Evolutionary conservation across 208 protist genomes (phyloP).

Genomic region (Trypanosoma congolense): DNA sequence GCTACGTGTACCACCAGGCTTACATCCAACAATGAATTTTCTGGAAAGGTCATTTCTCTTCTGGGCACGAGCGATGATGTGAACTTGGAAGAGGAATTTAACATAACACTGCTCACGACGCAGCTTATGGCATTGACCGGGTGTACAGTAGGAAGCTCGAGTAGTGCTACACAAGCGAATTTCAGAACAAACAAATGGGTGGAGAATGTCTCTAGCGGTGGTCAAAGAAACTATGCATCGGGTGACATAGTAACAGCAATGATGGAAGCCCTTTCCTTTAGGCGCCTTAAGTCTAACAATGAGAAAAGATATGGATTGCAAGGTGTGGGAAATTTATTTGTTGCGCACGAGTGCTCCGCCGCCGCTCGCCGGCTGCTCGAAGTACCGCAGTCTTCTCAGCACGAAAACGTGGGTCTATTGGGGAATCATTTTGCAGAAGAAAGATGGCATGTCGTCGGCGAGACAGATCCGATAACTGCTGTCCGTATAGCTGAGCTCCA

Average conservation of each 20-base stretch:
- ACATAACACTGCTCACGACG: neutral
- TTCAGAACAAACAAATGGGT: neutral
- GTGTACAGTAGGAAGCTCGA: neutral
- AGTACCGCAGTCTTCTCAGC: neutral
- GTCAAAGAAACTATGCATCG: neutral
- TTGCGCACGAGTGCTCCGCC: neutral
- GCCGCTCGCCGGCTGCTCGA: neutral
- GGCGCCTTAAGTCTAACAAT: neutral
- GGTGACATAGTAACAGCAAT: neutral
- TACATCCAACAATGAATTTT: neutral
- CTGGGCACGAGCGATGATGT: neutral
- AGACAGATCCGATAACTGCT: slow-evolving; percentile 10
- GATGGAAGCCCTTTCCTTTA: slow-evolving; percentile 14
- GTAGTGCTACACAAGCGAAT: neutral
- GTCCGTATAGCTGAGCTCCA: slow-evolving; percentile 11
- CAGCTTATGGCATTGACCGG: neutral
- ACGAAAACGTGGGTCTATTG: neutral
- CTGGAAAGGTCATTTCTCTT: neutral
- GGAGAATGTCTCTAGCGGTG: neutral
- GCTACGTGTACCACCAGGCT: neutral
- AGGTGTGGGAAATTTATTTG: neutral
- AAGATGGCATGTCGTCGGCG: neutral
- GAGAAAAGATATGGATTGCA: neutral
- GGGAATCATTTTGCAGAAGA: neutral
- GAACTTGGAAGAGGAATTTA: neutral